Evolutionary conservation across 73 alveolate genomes (phyloP).

Genomic region (Durusdinium trenchii): DNA sequence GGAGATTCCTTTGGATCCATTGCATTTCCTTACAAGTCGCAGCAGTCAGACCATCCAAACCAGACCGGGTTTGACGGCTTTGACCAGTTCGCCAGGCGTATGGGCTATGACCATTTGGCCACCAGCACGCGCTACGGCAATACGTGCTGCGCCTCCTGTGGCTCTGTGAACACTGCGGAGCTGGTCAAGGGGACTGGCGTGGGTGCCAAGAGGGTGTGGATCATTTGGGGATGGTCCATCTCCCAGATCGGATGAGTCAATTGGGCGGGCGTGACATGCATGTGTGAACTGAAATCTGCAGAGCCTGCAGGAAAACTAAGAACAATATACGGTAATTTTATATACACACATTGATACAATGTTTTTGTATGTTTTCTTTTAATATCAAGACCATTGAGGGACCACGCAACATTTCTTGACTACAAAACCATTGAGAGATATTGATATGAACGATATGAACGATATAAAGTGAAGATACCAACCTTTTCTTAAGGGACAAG

Average conservation of each 20-base stretch:
- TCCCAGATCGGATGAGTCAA: background rate
- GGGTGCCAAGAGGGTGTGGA: background rate
- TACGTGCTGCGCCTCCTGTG: constrained; percentile 91
- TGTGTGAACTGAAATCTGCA: too few relatives aligned
- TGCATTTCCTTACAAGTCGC: too few relatives aligned
- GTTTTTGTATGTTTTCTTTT: too few relatives aligned
- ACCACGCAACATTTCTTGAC: too few relatives aligned
- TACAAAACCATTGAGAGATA: too few relatives aligned
- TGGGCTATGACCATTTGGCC: constrained; percentile 66
- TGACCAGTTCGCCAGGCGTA: constrained; percentile 5
- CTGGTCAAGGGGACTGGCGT: constrained; percentile 62
- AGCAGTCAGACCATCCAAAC: too few relatives aligned
- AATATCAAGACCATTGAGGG: too few relatives aligned
- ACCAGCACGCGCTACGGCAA: constrained; percentile 73
- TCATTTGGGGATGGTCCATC: too few relatives aligned
- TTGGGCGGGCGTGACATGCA: too few relatives aligned
- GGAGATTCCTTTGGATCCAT: too few relatives aligned
- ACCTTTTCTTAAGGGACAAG: background rate
- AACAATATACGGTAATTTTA: too few relatives aligned
- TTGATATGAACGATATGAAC: background rate
- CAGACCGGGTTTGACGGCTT: background rate
- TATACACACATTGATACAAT: background rate
- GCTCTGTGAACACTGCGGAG: constrained; percentile 56
- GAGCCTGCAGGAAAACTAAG: too few relatives aligned
- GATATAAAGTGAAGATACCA: background rate